Evolutionary conservation across 768 basidiomycete genomes (phyloP).

Genomic region (Crepidotus variabilis): DNA sequence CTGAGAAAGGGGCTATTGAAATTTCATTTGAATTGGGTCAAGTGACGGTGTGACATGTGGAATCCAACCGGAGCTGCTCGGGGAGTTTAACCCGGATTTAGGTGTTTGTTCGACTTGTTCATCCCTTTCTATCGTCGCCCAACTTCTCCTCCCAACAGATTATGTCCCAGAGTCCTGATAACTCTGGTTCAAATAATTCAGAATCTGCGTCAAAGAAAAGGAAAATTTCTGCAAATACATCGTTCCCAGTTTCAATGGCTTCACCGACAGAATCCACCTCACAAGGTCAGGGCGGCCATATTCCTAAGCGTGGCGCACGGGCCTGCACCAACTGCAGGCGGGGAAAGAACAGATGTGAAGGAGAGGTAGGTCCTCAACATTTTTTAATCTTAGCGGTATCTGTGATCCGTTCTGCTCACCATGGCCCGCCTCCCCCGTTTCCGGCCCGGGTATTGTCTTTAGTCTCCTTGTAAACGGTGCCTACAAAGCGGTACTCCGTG

Average conservation of each 20-base stretch:
- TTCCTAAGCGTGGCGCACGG: constrained; percentile 85
- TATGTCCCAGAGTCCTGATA: constrained; percentile 69
- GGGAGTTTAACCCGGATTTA: constrained; percentile 20
- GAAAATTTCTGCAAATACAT: constrained; percentile 37
- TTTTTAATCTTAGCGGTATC: constrained; percentile 25
- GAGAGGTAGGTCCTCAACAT: constrained; percentile 56
- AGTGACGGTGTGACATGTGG: constrained; percentile 30
- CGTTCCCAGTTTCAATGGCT: constrained; percentile 32
- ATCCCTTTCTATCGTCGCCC: constrained; percentile 14
- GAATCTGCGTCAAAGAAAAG: constrained; percentile 57
- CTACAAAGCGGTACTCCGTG: constrained; percentile 77
- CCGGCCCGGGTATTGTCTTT: constrained; percentile 63
- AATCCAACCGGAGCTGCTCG: constrained; percentile 22
- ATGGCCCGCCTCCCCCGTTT: constrained; percentile 62
- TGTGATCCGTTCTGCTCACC: constrained; percentile 50
- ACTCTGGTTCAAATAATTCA: constrained; percentile 52
- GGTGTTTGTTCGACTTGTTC: constrained; percentile 15
- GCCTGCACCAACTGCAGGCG: constrained; percentile 89
- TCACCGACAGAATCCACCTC: constrained; percentile 27
- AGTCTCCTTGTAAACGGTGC: constrained; percentile 91
- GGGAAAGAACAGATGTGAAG: constrained; percentile 92
- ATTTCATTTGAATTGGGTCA: constrained; percentile 15
- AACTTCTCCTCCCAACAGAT: constrained; percentile 18
- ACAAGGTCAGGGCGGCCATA: constrained; percentile 46
- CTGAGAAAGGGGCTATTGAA: not conserved